Base-by-base conservation (phyloP, 805 yeast genomes). In the Saturnispora hagleri region DNA sequence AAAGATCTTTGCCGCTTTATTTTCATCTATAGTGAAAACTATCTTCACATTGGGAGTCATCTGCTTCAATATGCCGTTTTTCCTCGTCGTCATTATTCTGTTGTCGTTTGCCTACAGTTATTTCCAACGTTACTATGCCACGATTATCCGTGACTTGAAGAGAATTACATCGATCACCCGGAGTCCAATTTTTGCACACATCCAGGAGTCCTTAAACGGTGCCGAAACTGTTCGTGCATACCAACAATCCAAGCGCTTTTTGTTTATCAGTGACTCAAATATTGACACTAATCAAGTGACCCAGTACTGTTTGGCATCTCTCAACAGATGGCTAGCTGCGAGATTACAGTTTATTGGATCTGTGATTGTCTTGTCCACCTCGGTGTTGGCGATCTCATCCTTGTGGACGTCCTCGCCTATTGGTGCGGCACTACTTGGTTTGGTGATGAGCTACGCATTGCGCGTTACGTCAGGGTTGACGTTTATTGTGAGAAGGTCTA, bases 121-220 rank as follows among this genome's bases (percentile, higher is more conserved):
- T 64, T 86, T 83, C 63, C 95, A 88, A 65, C 70, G 71, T 47
- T 84, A 74, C 65, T 89, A 85, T 64, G 75, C 83, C 55, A 73
- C 80, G 4, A 75, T 88, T 1, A 78, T 89, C 8, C 76, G 96
- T 60, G 96, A 89, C 63, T 71, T 89, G 59, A 86, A 86, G 63
- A 76, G 96, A 60, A 70, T 88, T 48, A 80, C 78, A 46, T 80
- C 86, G 50, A 73, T 81, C 22, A 75, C 91, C 5, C 75, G 79
- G 60, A 79, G 87, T 52, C 96, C 96, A 3, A 80, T 88, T 17
- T 85, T 78, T 70, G 85, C 95, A 0, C 89, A 85, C 58, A 74
- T 89, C 56, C 90, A 86, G 62, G 97, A 89, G 62, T 81, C 89
- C 2, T 68, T 89, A 47, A 76, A 75, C 33, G 97, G 97, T 12